phyloP scores from a whole-genome alignment of 139 green algal genomes.

The Micromonas pusilla region DNA sequence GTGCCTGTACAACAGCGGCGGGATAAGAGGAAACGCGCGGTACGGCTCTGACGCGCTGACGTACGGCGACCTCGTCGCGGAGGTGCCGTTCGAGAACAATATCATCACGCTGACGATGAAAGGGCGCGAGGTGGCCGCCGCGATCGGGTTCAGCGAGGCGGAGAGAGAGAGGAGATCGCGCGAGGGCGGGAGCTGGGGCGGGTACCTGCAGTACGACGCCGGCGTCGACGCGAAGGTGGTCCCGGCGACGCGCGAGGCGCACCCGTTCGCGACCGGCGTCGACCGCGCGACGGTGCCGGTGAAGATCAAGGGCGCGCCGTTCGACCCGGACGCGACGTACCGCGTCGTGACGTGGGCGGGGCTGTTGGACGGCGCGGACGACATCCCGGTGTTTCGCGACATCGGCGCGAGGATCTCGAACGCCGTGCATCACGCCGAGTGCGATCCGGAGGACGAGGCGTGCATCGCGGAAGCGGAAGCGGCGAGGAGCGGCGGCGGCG shows the following conservation, averaged over 20 bases:
- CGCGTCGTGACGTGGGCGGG: constrained; percentile 18
- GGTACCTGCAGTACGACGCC: constrained; percentile 5
- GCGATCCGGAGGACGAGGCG: background rate
- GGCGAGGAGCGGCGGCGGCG: too few relatives aligned
- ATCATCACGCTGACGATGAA: constrained; percentile 21
- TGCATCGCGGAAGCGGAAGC: too few relatives aligned
- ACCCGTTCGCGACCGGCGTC: too few relatives aligned
- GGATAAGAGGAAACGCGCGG: background rate
- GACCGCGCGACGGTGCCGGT: background rate
- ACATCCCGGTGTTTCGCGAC: constrained; percentile 9
- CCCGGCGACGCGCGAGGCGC: too few relatives aligned
- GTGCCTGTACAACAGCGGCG: constrained; percentile 23
- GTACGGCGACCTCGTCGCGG: constrained; percentile 25
- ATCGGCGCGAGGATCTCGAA: background rate
- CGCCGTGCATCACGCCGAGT: background rate
- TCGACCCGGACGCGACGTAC: background rate
- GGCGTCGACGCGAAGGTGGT: background rate
- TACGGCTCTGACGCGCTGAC: constrained; percentile 13
- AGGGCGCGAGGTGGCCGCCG: background rate
- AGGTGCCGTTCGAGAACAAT: constrained; percentile 25
- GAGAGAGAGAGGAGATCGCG: background rate
- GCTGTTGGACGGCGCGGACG: constrained; percentile 14
- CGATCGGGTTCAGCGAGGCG: constrained; percentile 9
- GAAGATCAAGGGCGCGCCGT: background rate
- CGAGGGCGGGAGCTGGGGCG: background rate